These are phyloP conservation scores for Yamadazyma triangularis DNA, from an alignment of 1,139 yeast species.

Conservation along the genomic window DNA sequence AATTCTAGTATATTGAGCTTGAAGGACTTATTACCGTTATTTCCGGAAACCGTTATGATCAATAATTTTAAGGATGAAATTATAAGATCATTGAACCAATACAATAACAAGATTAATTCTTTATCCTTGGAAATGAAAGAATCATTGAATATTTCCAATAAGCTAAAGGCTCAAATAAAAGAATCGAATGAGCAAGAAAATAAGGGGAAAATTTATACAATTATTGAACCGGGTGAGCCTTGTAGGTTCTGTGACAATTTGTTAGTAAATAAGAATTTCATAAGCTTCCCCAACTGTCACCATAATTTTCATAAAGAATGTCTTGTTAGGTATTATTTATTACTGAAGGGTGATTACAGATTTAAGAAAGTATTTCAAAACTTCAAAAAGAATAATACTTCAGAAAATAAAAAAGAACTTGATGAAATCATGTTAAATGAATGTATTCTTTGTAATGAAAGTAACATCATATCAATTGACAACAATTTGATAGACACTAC, in stretches of 20 bases:
- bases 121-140: slow-evolving; percentile 75
- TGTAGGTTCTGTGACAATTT: slow-evolving; percentile 70
- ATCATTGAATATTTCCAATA: slow-evolving; percentile 60
- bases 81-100: slow-evolving; percentile 68
- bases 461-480: slow-evolving; percentile 68
- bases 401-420: slow-evolving; percentile 36
- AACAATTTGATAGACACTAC: slow-evolving; percentile 29
- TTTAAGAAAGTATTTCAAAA: slow-evolving; percentile 58
- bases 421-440: slow-evolving; percentile 60
- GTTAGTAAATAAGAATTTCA: slow-evolving; percentile 67
- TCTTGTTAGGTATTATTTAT: slow-evolving; percentile 53
- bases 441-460: slow-evolving; percentile 79
- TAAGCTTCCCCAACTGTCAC: slow-evolving; percentile 78
- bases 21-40: slow-evolving; percentile 77
- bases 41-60: slow-evolving; percentile 78
- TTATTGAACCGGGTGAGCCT: slow-evolving; percentile 80
- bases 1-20: slow-evolving; percentile 45
- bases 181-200: slow-evolving; percentile 44
- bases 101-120: slow-evolving; percentile 59
- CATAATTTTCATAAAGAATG: slow-evolving; percentile 93
- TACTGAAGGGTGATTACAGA: slow-evolving; percentile 61
- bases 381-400: slow-evolving; percentile 41
- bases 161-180: slow-evolving; percentile 56
- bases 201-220: slow-evolving; percentile 27
- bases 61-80: slow-evolving; percentile 84